Conservation (phyloP, 1,139 yeast species). For the Debaryomyces sp. region DNA sequence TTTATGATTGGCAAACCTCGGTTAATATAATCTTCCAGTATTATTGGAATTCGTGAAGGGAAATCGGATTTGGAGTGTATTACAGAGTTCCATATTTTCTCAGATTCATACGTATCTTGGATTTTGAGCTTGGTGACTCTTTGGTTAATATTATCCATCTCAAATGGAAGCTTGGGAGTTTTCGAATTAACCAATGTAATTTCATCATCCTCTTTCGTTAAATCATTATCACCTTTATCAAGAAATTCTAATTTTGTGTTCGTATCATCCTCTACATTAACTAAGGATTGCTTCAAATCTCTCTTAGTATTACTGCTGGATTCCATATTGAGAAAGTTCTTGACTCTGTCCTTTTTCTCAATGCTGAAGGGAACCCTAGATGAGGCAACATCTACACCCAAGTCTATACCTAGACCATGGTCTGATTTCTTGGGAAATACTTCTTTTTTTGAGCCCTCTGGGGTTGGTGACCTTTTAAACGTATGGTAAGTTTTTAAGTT, state of each 20-base stretch:
- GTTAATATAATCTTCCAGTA: conserved; percentile 25
- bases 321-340: conserved; percentile 21
- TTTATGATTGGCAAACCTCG: conserved; percentile 27
- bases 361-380: conserved; percentile 38
- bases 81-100: conserved; percentile 10
- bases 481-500: conserved; percentile 1
- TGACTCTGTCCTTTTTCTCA: conserved; percentile 32
- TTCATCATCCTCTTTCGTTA: conserved; percentile 23
- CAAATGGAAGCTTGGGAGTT: conserved; percentile 17
- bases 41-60: conserved; percentile 26
- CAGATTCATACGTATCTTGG: conserved; percentile 1
- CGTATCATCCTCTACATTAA: conserved; percentile 14
- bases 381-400: conserved; percentile 38
- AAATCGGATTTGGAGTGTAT: conserved; percentile 5
- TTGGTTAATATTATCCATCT: conserved; percentile 7
- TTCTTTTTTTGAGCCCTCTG: background rate
- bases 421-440: conserved; percentile 1
- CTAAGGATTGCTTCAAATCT: conserved; percentile 16
- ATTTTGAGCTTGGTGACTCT: conserved; percentile 1
- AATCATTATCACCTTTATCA: background rate
- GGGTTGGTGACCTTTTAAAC: background rate
- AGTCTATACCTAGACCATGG: conserved; percentile 30
- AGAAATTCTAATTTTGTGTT: conserved; percentile 10
- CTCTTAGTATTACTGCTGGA: conserved; percentile 8
- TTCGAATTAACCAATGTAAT: conserved; percentile 21